A percentile compares a stretch with the other conserved stretches of the same genome.
phyloP scores from a whole-genome alignment of 192 early-diverging fungal species.

The Neocallimastix lanati region DNA sequence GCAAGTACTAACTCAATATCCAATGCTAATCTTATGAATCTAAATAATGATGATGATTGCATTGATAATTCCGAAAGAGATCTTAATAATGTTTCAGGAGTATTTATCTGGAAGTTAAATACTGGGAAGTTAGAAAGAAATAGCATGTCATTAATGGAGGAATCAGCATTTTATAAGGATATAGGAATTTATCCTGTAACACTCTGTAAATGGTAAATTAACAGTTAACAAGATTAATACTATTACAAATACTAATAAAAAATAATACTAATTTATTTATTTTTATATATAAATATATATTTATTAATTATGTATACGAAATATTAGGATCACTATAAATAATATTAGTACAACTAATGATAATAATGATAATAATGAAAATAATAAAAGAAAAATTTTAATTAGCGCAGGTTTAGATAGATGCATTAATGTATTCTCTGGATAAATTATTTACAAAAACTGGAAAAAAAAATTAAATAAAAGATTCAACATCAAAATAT shows the following conservation, averaged over 20 bases:
- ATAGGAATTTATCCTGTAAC: background rate
- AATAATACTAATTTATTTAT: too few species aligned
- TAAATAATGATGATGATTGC: background rate
- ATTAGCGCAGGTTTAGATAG: background rate
- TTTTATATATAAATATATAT: too few species aligned
- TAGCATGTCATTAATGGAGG: constrained; percentile 23
- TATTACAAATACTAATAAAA: too few species aligned
- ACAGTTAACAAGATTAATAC: too few species aligned
- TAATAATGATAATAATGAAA: too few species aligned
- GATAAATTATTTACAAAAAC: background rate
- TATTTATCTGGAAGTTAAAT: constrained; percentile 26
- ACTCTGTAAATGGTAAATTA: background rate
- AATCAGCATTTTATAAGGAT: constrained; percentile 2
- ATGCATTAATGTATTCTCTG: background rate
- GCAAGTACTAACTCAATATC: background rate
- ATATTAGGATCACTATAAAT: background rate
- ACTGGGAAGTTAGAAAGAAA: constrained; percentile 20
- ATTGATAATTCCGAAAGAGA: background rate
- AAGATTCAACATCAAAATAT: too few species aligned
- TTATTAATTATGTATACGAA: background rate
- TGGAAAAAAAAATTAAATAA: too few species aligned
- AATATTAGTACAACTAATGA: background rate
- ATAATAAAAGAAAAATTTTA: background rate
- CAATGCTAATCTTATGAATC: background rate
- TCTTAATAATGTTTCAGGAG: constrained; percentile 8